Evolutionary conservation across 352 stramenopile genomes (phyloP).

Genomic region (Globisporangium nodosum): DNA sequence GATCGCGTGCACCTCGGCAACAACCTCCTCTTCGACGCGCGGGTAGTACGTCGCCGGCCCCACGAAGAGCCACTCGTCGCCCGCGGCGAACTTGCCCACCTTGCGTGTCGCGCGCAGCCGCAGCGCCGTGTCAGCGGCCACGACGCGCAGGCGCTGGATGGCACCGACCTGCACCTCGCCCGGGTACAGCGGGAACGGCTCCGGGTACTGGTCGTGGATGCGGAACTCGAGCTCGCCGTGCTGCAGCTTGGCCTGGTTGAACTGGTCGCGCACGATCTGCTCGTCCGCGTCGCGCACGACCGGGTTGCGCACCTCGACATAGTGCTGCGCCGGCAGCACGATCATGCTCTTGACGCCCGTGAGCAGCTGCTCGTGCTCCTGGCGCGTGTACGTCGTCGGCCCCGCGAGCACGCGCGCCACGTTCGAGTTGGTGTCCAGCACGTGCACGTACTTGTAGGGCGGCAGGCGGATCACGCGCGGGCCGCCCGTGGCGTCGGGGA

Average conservation of each 20-base stretch:
- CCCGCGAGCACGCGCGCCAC: conserved; percentile 73
- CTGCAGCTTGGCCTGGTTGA: conserved; percentile 70
- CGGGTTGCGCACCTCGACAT: conserved; percentile 70
- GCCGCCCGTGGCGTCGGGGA: conserved; percentile 21
- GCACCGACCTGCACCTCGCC: conserved; percentile 54
- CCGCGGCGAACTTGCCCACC: conserved; percentile 43
- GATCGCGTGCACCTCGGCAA: conserved; percentile 42
- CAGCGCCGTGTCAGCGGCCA: conserved; percentile 61
- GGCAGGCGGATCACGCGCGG: conserved; percentile 69
- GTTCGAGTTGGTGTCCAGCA: conserved; percentile 85
- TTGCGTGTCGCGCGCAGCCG: conserved; percentile 58
- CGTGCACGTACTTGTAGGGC: conserved; percentile 80
- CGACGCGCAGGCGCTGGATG: conserved; percentile 50
- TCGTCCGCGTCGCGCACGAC: conserved; percentile 44
- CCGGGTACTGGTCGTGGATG: conserved; percentile 64
- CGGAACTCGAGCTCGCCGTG: conserved; percentile 77
- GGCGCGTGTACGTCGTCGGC: conserved; percentile 72
- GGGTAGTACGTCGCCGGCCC: conserved; percentile 72
- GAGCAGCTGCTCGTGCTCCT: conserved; percentile 76
- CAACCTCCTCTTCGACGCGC: conserved; percentile 65
- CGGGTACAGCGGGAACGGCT: conserved; percentile 74
- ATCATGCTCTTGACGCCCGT: conserved; percentile 66
- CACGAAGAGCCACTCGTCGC: conserved; percentile 75
- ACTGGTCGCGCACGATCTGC: conserved; percentile 55
- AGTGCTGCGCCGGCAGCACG: conserved; percentile 68